Conservation (phyloP, 1,284 basidiomycete species). For the Earliella scabrosa region DNA sequence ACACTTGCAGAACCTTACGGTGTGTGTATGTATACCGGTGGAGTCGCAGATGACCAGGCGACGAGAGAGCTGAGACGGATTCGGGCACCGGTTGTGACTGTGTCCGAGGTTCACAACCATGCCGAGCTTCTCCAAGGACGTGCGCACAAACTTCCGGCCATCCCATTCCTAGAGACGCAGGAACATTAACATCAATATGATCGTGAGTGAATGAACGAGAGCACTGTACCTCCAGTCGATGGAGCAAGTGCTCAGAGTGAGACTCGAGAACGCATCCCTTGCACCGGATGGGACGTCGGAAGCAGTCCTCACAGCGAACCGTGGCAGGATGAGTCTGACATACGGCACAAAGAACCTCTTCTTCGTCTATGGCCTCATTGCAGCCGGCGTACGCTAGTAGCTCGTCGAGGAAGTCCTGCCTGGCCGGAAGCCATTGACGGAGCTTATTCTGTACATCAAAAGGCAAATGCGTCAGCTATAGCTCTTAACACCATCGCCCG, state of each 20-base stretch:
- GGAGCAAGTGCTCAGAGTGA: not conserved
- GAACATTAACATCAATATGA: no score
- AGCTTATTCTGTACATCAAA: not conserved
- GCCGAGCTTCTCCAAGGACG: slow-evolving; percentile 3
- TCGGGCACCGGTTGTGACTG: not conserved
- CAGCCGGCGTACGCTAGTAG: slow-evolving; percentile 21
- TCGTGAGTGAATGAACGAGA: no score
- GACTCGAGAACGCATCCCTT: not conserved
- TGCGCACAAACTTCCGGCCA: not conserved
- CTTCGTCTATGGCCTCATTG: not conserved
- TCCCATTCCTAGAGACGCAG: slow-evolving; percentile 5
- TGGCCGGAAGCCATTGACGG: not conserved
- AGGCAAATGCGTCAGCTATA: no score
- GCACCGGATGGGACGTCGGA: not conserved
- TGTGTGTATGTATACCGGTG: not conserved
- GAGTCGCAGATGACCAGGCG: not conserved
- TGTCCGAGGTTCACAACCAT: slow-evolving; percentile 16
- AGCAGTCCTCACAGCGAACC: not conserved
- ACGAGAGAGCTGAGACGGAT: not conserved
- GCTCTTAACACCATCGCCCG: no score
- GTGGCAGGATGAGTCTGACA: not conserved
- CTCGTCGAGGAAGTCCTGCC: slow-evolving; percentile 26
- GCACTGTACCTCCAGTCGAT: not conserved
- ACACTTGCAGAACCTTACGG: slow-evolving; percentile 9
- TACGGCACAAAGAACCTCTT: not conserved